Base-by-base conservation (phyloP, 2,329 filamentous ascomycete species). In the Exophiala lecanii-corni region DNA sequence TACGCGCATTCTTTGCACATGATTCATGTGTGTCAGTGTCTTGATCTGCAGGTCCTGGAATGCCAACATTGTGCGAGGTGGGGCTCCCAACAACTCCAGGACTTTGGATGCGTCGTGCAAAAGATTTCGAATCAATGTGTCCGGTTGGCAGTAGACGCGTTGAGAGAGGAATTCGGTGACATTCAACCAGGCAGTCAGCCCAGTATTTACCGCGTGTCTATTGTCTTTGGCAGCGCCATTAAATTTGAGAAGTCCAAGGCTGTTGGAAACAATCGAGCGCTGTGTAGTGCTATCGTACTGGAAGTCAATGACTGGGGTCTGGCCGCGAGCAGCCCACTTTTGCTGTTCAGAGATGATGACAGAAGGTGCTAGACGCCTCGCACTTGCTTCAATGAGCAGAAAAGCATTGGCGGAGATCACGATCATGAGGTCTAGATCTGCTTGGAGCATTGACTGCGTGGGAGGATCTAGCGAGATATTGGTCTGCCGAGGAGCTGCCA, bases 241-340 rank as follows among this genome's bases (percentile, higher is more conserved):
- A 51, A 77, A 75, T 5, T 61, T 56, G 47, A 76, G 61, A 5
- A 57, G 65, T 12, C 65, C 59, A 36, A 72, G 58, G 48, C 75
- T 74, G 34, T 62, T 58, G 9, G 63, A 51, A 42, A 76, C 66
- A 4, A 77, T 56, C 15, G 70, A 64, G 9, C 66, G 63, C 52
- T 77, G 73, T 6, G 71, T 75, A 15, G 57, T 57, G 55, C 74
- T 69, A 54, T 76, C 72, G 51, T 73, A 76, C 49, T 69, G 67
- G 54, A 76, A 76, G 45, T 75, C 69, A 6, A 67, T 60, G 16
- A 76, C 71, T 30, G 64, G 62, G 12, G 70, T 67, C 9, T 71
- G 60, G 36, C 72, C 71, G 43, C 70, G 72, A 2, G 62, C 61
- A 21, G 57, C 60, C 72, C 72, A 72, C 46, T 56, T 59, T 20